Base-by-base conservation (phyloP, 2,329 filamentous ascomycete genomes). In the Proliferodiscus dingleyae region DNA sequence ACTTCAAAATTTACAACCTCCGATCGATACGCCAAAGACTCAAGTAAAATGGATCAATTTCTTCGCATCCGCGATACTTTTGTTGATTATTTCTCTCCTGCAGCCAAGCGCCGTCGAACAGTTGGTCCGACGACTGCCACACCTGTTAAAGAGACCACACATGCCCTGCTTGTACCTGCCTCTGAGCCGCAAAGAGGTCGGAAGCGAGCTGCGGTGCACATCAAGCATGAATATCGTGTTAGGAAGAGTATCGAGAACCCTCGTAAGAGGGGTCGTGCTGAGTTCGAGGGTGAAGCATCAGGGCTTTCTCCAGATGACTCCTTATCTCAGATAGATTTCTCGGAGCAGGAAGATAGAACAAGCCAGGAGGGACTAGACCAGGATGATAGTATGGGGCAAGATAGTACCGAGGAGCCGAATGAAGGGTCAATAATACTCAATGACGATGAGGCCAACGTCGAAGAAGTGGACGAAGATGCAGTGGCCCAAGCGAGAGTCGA, bases 91-190 rank as follows among this genome's bases (percentile, higher is more conserved):
- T 44, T 64, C 33, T 61, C 61, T 11, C 61, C 61, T 24, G 28
- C 45, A 8, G 39, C 54, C 11, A 62, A 63, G 37, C 62, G 62
- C 37, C 62, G 54, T 29, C 60, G 60, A 18, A 64, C 61, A 15
- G 37, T 54, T 19, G 58, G 49, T 15, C 54, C 46, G 7, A 18
- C 21, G 5, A n/a, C 54, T 44, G 42, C 39, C 15, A 53, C 53
- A n/a, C 49, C 55, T 9, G 37, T 37, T 4, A 43, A 37, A 32
- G 37, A 43, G 10, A 36, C 37, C 18, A 51, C 55, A 15, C 46
- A 45, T 30, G 38, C 32, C 6, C 58, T 52, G 23, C 11, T 47
- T 11, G 24, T 37, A 18, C 53, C 54, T 1, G 28, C 37, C 6
- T 54, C 53, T 11, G 57, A 58, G 24, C 52, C 52, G 38, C 49